Base-by-base conservation (phyloP, 2,329 filamentous ascomycete species). In the Cladosporium sp. region DNA sequence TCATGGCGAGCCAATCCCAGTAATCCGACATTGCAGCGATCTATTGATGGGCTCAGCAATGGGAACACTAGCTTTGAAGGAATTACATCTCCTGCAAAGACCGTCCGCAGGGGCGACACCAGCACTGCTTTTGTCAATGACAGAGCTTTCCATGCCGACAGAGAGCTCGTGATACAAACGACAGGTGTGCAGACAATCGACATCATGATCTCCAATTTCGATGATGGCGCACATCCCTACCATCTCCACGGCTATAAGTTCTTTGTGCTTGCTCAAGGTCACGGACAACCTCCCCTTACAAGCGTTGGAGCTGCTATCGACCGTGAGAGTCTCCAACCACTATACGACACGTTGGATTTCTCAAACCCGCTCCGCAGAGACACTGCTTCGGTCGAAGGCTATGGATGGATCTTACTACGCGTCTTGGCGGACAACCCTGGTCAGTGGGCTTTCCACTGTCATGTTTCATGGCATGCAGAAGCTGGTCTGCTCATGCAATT, bases 401-500 rank as follows among this genome's bases (percentile, higher is more conserved):
- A 79, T 52, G 80, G 79, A 0, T 84, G 80, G 81, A 72, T 77
- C 2, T 64, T 81, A n/a, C 67, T 85, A 12, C 72, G 82, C 56
- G 77, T 84, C 13, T 72, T 82, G 2, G 75, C 82, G 0, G 81
- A 85, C 59, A 85, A 84, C 64, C 78, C 82, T 0, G 83, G 83
- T 0, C 62, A 81, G 1, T 85, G 83, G 82, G 75, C 79, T 0
- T 77, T 85, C 20, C 82, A 84, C 65, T 85, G 82, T 62, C 82
- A 85, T 62, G 78, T 83, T 58, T 73, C 75, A 0, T 85, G 83
- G 83, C 83, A 85, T 64, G 74, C 77, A 0, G 81, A 83, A 62
- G 78, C 81, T 1, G 82, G 83, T 1, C 76, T 85, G 73, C 58
- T 79, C 32, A 86, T 86, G 83, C 81, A 84, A 67, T 78, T 87